Evolutionary conservation across 805 yeast genomes (phyloP).

Genomic region (Candida odintsovae): DNA sequence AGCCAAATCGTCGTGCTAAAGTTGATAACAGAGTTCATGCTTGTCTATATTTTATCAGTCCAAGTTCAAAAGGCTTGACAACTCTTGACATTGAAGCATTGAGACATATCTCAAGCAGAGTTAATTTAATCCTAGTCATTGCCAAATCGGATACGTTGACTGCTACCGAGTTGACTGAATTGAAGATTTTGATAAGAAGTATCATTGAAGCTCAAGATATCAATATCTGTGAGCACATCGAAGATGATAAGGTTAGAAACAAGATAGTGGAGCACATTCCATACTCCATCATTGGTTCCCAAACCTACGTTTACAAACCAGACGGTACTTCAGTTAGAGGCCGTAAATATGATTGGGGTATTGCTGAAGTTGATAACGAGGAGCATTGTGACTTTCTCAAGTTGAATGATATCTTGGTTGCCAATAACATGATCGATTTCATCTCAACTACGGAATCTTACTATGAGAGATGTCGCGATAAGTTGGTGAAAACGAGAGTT

Average conservation of each 20-base stretch:
- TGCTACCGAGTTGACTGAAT: constrained; percentile 42
- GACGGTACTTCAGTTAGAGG: constrained; percentile 57
- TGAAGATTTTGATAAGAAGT: constrained; percentile 48
- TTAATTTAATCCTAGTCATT: constrained; percentile 77
- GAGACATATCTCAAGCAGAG: constrained; percentile 64
- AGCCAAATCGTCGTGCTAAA: constrained; percentile 50
- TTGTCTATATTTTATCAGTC: constrained; percentile 76
- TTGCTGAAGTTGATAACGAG: constrained; percentile 74
- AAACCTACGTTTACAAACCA: constrained; percentile 35
- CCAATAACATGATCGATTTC: constrained; percentile 71
- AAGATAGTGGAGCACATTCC: constrained; percentile 46
- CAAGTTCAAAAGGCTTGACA: constrained; percentile 55
- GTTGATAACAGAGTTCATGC: constrained; percentile 74
- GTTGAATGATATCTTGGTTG: constrained; percentile 59
- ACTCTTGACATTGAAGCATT: constrained; percentile 69
- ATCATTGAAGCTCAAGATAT: constrained; percentile 52
- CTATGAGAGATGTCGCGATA: constrained; percentile 63
- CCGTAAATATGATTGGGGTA: constrained; percentile 80
- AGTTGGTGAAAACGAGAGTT: constrained; percentile 46
- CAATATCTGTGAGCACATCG: constrained; percentile 47
- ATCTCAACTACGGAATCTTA: constrained; percentile 69
- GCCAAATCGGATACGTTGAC: constrained; percentile 77
- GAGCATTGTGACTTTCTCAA: constrained; percentile 70
- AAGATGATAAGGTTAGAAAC: constrained; percentile 29
- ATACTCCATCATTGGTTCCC: constrained; percentile 67